These are phyloP conservation scores for Cryptomeria japonica DNA, from an alignment of 75 land plant species.

Conservation along the genomic window DNA sequence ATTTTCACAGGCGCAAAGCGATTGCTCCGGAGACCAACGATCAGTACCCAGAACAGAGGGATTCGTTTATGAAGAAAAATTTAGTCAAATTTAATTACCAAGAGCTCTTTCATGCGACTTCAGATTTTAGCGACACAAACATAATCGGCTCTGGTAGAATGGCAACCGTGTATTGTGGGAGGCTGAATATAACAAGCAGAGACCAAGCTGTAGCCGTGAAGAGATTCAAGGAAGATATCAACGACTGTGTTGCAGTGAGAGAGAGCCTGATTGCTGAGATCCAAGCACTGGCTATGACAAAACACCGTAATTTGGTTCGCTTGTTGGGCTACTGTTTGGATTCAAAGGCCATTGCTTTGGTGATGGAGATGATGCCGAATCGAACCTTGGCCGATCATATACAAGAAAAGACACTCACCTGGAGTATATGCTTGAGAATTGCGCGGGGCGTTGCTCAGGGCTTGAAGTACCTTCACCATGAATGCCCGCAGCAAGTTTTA, in stretches of 20 bases:
- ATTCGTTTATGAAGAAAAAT: too few species aligned
- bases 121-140: neutral
- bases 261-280: neutral
- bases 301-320: neutral
- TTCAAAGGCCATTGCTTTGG: neutral
- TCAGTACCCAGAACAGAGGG: neutral
- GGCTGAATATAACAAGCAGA: neutral
- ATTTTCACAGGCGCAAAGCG: too few species aligned
- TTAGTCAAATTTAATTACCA: neutral
- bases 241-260: neutral
- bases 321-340: neutral
- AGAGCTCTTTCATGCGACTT: neutral
- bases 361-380: conserved; percentile 5
- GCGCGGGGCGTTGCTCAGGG: neutral
- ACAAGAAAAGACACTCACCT: neutral
- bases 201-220: too few species aligned
- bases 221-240: neutral
- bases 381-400: neutral
- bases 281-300: neutral
- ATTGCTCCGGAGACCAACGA: too few species aligned
- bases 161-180: neutral
- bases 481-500: neutral
- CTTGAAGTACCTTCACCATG: neutral
- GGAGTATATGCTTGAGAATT: neutral
- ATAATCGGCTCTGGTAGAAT: too few species aligned